Evolutionary conservation across 768 basidiomycete species (phyloP).

Genomic region (Lactarius hengduanensis): DNA sequence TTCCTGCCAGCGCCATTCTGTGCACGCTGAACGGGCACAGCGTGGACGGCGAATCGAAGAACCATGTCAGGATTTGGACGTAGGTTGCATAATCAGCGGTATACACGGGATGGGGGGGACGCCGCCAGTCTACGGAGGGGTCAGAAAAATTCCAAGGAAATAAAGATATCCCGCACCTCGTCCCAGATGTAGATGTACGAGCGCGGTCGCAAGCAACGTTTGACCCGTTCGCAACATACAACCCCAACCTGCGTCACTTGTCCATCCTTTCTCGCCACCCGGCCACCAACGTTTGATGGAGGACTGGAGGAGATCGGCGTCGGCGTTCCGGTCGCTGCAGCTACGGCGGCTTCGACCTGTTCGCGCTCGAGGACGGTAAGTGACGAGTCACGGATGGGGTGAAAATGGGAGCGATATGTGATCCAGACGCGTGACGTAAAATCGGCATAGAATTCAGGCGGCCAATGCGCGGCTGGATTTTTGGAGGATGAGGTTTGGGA

Average conservation of each 20-base stretch:
- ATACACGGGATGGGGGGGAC: slow-evolving; percentile 58
- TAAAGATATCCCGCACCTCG: slow-evolving; percentile 49
- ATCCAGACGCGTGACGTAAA: slow-evolving; percentile 89
- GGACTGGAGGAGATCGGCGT: slow-evolving; percentile 38
- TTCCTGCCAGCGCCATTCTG: slow-evolving; percentile 92
- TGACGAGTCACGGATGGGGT: slow-evolving; percentile 69
- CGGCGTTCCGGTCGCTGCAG: slow-evolving; percentile 7
- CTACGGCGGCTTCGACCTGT: slow-evolving; percentile 33
- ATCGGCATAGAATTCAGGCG: slow-evolving; percentile 81
- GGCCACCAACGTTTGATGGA: slow-evolving; percentile 60
- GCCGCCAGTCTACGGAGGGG: slow-evolving; percentile 71
- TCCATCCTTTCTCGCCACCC: slow-evolving; percentile 74
- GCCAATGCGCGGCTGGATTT: slow-evolving; percentile 49
- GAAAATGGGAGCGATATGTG: slow-evolving; percentile 87
- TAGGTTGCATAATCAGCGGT: slow-evolving; percentile 79
- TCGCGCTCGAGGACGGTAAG: slow-evolving; percentile 43
- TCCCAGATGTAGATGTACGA: slow-evolving; percentile 74
- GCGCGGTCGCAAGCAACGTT: slow-evolving; percentile 74
- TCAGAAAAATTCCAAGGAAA: slow-evolving; percentile 13
- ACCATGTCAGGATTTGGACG: slow-evolving; percentile 91
- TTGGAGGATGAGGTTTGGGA: slow-evolving; percentile 37
- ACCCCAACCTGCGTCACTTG: slow-evolving; percentile 85
- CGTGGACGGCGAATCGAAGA: slow-evolving; percentile 84
- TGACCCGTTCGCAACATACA: slow-evolving; percentile 92
- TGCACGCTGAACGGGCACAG: slow-evolving; percentile 93